Evolutionary conservation across 1,284 basidiomycete species (phyloP), one percentile per base, ranked within the genome.

Genomic region (Vanrija pseudolonga): DNA sequence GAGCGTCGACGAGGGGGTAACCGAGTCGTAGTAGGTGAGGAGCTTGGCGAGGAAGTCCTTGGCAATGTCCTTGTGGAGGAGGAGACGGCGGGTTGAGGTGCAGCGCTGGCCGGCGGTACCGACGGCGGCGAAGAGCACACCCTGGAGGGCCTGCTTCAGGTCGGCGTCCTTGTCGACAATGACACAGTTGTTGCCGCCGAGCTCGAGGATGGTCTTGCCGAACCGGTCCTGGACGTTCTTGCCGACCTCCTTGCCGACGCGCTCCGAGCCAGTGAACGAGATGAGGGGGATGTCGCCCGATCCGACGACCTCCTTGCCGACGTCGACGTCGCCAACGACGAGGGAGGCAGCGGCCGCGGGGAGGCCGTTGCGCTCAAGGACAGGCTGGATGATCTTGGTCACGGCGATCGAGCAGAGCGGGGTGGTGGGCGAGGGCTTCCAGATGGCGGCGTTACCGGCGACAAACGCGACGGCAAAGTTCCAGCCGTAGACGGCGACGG

Each of bases 21-120:
- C 48, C 74, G 94, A 93, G 24, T 90, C 82, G 59, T 83, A 83
- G 68, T 70, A 57, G 23, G 66, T 60, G n/a, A 85, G 80, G 17
- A 97, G 83, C 18, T 82, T 82, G 37, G 83, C 80, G 56, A 95
- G 79, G 79, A 97, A 93, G 56, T 83, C 77, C 36, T 82, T 70
- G 1, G 90, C 86, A 62, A 98, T 85, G 56, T 83, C 77, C 42
- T 84, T 84, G 74, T 98, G 94, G 53, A 97, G 81, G 76, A 90
- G 89, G 14, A 97, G 82, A 52, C 94, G 82, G 50, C 94, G 84
- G 1, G 93, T 97, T 19, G 92, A 88, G 1, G 94, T 97, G 78
- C 94, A 98, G 47, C 94, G 83, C 73, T 97, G 94, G 20, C 94
- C 94, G 32, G 90, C 89, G 41, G 94, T 97, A 42, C 94, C 94